phyloP scores from a whole-genome alignment of 306 rosid genomes.

The Dryas octopetala region DNA sequence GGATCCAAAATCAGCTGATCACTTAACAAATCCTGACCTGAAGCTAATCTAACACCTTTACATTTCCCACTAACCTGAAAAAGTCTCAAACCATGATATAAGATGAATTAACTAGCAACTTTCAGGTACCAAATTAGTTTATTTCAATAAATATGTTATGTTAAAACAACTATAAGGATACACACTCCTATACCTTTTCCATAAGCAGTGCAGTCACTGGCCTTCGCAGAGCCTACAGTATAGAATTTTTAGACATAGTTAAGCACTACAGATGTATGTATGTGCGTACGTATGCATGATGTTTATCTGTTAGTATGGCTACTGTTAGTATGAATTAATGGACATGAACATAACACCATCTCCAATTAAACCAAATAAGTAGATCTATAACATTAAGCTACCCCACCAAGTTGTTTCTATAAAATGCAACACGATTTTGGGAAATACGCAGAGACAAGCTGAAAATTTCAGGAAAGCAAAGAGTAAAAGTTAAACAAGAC shows the following conservation, averaged over 20 bases:
- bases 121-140: constrained; percentile 14
- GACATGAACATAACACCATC: background rate
- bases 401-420: background rate
- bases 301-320: background rate
- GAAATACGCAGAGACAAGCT: background rate
- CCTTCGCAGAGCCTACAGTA: constrained; percentile 82
- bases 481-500: constrained; percentile 4
- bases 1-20: constrained; percentile 76
- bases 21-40: constrained; percentile 78
- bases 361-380: background rate
- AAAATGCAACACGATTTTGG: background rate
- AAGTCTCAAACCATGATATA: constrained; percentile 28
- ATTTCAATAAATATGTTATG: constrained; percentile 14
- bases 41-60: constrained; percentile 85
- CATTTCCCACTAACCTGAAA: constrained; percentile 62
- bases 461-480: background rate
- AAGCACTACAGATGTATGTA: constrained; percentile 11
- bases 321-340: background rate
- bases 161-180: constrained; percentile 11
- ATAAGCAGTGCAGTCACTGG: constrained; percentile 68
- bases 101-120: constrained; percentile 23
- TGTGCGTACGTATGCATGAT: background rate
- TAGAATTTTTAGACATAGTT: constrained; percentile 27
- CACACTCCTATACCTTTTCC: constrained; percentile 59
- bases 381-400: background rate